phyloP scores from a whole-genome alignment of 225 moss, liverwort and hornwort genomes.

The Lunularia cruciata region DNA sequence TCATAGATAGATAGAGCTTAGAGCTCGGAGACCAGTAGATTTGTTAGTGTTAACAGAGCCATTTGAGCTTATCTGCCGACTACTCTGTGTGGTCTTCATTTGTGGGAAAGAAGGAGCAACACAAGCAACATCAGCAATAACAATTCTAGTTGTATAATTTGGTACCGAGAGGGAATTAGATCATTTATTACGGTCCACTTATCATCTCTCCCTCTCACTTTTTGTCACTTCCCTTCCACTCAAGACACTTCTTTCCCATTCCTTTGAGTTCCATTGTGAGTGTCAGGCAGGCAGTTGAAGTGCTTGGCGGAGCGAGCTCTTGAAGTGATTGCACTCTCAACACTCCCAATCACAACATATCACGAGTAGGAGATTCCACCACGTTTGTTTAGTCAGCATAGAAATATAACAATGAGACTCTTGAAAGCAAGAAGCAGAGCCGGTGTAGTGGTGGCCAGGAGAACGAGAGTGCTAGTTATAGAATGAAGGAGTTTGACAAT shows the following conservation, averaged over 20 bases:
- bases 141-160: background rate
- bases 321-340: background rate
- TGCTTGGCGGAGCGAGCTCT: background rate
- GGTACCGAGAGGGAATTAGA: background rate
- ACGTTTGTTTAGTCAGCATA: background rate
- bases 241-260: too few relatives aligned
- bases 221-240: too few relatives aligned
- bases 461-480: background rate
- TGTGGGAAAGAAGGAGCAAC: conserved; percentile 10
- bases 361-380: background rate
- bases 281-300: conserved; percentile 3
- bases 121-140: background rate
- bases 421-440: background rate
- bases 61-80: background rate
- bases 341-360: background rate
- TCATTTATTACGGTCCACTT: background rate
- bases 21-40: background rate
- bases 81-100: background rate
- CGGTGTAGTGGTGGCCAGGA: background rate
- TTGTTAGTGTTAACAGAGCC: background rate
- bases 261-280: too few relatives aligned
- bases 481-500: background rate
- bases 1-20: background rate
- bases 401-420: too few relatives aligned
- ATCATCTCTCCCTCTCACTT: background rate